A percentile compares a stretch with the other conserved stretches of the same genome.
Evolutionary conservation across 2,329 filamentous ascomycete genomes (phyloP).

Genomic region (Claviceps sp.): DNA sequence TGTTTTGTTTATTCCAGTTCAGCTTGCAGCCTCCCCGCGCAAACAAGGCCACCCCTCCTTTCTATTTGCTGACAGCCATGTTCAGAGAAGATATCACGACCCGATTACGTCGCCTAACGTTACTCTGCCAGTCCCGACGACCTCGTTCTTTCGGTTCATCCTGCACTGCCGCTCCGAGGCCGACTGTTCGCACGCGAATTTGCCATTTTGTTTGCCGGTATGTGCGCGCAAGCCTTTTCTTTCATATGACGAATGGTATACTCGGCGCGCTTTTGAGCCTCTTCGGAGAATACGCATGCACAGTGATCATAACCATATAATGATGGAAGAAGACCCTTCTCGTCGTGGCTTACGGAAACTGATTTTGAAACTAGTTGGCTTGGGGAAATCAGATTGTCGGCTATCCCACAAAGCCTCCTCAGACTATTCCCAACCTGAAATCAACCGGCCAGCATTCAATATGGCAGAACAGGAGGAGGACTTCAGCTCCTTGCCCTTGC

Average conservation of each 20-base stretch:
- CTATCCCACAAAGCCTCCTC: constrained; percentile 5
- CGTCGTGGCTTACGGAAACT: constrained; percentile 17
- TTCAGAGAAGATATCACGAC: not conserved
- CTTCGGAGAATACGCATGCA: not conserved
- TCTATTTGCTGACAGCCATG: not conserved
- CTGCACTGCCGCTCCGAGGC: not conserved
- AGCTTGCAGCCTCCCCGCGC: not conserved
- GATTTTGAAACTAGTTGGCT: constrained; percentile 17
- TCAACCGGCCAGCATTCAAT: constrained; percentile 11
- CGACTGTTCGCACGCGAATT: not conserved
- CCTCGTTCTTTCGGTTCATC: constrained; percentile 1
- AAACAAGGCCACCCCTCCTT: not conserved
- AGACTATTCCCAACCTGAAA: constrained; percentile 9
- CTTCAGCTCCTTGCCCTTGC: constrained; percentile 62
- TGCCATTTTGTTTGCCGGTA: constrained; percentile 1
- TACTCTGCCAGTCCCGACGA: not conserved
- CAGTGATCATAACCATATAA: not conserved
- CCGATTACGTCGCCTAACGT: not conserved
- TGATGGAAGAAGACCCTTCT: constrained; percentile 12
- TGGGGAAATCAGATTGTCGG: constrained; percentile 7
- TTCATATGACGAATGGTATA: not conserved
- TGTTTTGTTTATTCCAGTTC: not conserved
- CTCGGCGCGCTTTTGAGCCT: not conserved
- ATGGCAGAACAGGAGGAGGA: constrained; percentile 83
- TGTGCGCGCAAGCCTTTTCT: not conserved